Evolutionary conservation across 2,329 filamentous ascomycete species (phyloP).

Genomic region (Saccharata proteae): DNA sequence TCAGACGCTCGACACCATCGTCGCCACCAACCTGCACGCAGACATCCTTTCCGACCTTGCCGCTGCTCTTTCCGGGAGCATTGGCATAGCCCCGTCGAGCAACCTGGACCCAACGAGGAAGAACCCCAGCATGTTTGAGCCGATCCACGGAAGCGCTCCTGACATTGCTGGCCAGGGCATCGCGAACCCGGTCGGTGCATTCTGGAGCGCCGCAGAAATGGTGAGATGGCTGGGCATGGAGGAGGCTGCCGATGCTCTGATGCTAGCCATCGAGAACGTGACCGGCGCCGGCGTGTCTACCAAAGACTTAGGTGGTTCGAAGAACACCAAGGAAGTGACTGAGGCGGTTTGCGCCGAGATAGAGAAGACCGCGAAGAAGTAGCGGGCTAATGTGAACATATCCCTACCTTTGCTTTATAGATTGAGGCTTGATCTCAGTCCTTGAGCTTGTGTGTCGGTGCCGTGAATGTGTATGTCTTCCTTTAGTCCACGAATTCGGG

Average conservation of each 20-base stretch:
- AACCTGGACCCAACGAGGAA: constrained; percentile 51
- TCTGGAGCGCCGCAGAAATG: constrained; percentile 61
- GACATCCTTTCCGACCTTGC: constrained; percentile 59
- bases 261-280: constrained; percentile 50
- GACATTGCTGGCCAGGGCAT: constrained; percentile 53
- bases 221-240: constrained; percentile 50
- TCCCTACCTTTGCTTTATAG: constrained; percentile 3
- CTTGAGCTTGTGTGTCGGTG: background rate
- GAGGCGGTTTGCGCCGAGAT: constrained; percentile 44
- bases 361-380: constrained; percentile 26
- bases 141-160: constrained; percentile 51
- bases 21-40: constrained; percentile 38
- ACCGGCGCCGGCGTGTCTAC: constrained; percentile 44
- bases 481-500: constrained; percentile 14
- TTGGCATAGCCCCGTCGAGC: constrained; percentile 55
- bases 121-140: constrained; percentile 51
- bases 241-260: constrained; percentile 43
- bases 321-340: constrained; percentile 46
- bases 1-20: constrained; percentile 34
- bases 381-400: too few species aligned
- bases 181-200: constrained; percentile 52
- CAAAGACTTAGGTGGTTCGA: constrained; percentile 46
- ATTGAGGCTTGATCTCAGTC: background rate
- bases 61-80: constrained; percentile 52
- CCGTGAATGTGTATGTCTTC: background rate